A percentile compares a stretch with the other conserved stretches of the same genome.
Conservation (phyloP, 257 asterid genomes). For the Lantana camara region DNA sequence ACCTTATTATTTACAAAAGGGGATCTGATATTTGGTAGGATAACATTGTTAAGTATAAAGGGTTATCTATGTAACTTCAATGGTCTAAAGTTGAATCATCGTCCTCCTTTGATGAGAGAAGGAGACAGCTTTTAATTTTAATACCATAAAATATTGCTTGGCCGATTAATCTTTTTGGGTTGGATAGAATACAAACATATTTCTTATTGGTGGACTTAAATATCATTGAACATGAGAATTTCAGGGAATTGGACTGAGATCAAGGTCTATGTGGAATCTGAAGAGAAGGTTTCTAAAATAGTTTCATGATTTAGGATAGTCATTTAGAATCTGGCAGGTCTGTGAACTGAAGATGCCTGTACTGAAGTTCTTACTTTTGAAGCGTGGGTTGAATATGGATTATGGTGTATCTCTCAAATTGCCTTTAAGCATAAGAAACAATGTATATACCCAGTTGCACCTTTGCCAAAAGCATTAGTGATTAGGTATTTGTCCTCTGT, state of each 20-base stretch:
- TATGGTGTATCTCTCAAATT: neutral
- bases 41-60: neutral
- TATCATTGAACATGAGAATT: slow-evolving; percentile 13
- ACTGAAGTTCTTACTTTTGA: slow-evolving; percentile 10
- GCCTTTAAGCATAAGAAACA: neutral
- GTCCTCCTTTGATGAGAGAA: slow-evolving; percentile 12
- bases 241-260: neutral
- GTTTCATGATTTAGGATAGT: slow-evolving; percentile 1
- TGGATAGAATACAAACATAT: neutral
- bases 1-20: slow-evolving; percentile 12
- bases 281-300: slow-evolving; percentile 21
- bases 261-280: slow-evolving; percentile 9
- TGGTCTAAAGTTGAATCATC: slow-evolving; percentile 13
- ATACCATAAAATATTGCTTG: neutral
- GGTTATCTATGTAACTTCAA: slow-evolving; percentile 17
- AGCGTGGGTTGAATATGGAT: slow-evolving; percentile 13
- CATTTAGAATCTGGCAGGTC: slow-evolving; percentile 6
- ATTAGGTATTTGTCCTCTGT: neutral
- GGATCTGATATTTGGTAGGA: slow-evolving; percentile 4
- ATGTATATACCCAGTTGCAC: neutral
- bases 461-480: neutral
- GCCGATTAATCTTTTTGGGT: slow-evolving; percentile 10
- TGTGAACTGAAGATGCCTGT: neutral
- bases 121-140: neutral
- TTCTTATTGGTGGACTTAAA: slow-evolving; percentile 16